Evolutionary conservation across 345 rosid species (phyloP).

Genomic region (Acer negundo): DNA sequence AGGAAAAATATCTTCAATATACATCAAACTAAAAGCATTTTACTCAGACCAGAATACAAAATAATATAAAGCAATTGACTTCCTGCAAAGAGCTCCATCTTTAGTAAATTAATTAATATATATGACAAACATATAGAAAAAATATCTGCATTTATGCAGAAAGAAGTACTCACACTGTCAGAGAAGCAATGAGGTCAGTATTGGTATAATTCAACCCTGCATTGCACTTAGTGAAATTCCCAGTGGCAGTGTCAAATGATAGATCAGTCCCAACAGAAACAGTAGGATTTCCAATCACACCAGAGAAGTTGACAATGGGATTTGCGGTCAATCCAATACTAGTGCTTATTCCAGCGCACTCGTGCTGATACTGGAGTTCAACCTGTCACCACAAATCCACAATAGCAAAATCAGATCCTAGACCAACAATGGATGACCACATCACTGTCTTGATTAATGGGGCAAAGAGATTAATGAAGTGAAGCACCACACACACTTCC

Average conservation of each 20-base stretch:
- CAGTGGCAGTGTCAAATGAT: slow-evolving; percentile 71
- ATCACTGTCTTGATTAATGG: not conserved
- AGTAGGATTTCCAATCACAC: slow-evolving; percentile 68
- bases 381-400: slow-evolving; percentile 62
- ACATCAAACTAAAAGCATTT: not conserved
- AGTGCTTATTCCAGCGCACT: slow-evolving; percentile 84
- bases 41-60: not conserved
- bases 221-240: slow-evolving; percentile 77
- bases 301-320: slow-evolving; percentile 86
- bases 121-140: not conserved
- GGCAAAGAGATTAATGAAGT: not conserved
- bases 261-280: slow-evolving; percentile 88
- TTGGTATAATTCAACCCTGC: slow-evolving; percentile 68
- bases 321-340: slow-evolving; percentile 80
- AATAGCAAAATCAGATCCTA: slow-evolving; percentile 19
- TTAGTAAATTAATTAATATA: not conserved
- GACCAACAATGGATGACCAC: not conserved
- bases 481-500: not conserved
- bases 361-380: slow-evolving; percentile 91
- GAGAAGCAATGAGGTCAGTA: slow-evolving; percentile 73
- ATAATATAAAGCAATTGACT: not conserved
- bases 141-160: not conserved
- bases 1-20: not conserved
- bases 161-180: slow-evolving; percentile 66
- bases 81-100: not conserved